Evolutionary conservation across 73 alveolate genomes (phyloP).

Genomic region (Breviolum minutum): DNA sequence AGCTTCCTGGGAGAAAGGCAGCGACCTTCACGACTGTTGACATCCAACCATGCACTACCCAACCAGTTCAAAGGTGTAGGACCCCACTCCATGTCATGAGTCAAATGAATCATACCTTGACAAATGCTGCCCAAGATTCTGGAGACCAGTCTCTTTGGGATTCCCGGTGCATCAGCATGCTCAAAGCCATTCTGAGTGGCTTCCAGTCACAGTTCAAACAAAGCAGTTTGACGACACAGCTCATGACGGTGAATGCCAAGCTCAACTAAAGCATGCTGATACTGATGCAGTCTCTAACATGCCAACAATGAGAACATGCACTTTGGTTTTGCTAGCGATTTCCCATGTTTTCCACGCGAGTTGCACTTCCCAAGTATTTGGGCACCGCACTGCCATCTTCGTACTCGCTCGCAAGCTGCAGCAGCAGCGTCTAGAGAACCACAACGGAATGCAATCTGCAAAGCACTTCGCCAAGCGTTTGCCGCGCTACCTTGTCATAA

Average conservation of each 20-base stretch:
- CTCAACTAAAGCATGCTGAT: no score
- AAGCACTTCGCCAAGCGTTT: background rate
- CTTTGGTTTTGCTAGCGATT: no score
- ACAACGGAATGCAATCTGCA: constrained; percentile 10
- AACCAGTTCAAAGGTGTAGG: no score
- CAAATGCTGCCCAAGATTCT: background rate
- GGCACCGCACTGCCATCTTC: constrained; percentile 14
- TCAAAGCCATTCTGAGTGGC: background rate
- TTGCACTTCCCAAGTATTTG: background rate
- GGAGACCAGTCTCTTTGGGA: background rate
- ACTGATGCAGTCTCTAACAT: no score
- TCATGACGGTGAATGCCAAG: no score
- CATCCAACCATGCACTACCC: no score
- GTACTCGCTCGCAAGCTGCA: background rate
- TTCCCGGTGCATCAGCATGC: background rate
- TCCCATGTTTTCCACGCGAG: no score
- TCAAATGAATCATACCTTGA: background rate
- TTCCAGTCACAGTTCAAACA: background rate
- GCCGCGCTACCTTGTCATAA: background rate
- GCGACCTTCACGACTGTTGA: no score
- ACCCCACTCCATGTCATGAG: background rate
- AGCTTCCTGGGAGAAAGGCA: background rate
- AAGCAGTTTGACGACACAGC: no score
- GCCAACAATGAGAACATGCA: no score
- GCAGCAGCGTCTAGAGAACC: background rate